phyloP scores from a whole-genome alignment of 768 basidiomycete genomes.

The Xerocomellus dryophilus region DNA sequence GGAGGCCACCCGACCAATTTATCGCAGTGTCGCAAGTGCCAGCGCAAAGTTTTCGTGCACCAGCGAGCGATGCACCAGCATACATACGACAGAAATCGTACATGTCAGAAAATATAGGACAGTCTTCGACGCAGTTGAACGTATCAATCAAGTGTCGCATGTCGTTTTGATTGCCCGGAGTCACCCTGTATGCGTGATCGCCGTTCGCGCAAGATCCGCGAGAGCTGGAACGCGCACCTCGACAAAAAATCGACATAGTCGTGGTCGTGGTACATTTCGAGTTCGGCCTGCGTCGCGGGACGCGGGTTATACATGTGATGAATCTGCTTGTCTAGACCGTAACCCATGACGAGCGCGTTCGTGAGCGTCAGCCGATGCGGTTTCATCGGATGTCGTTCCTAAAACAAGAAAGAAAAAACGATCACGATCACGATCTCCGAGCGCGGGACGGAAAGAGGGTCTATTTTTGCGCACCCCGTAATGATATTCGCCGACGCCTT shows the following conservation, averaged over 20 bases:
- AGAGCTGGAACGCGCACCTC: conserved; percentile 45
- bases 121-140: conserved; percentile 96
- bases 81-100: conserved; percentile 95
- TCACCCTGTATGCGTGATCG: conserved; percentile 54
- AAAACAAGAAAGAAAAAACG: not conserved
- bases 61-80: conserved; percentile 87
- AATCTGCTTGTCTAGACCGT: conserved; percentile 93
- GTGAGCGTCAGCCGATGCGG: conserved; percentile 95
- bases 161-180: conserved; percentile 65
- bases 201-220: not conserved
- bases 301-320: conserved; percentile 89
- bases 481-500: conserved; percentile 91
- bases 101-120: conserved; percentile 93
- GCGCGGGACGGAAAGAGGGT: not conserved
- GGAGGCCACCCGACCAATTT: conserved; percentile 98
- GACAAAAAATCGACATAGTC: conserved; percentile 98
- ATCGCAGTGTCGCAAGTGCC: conserved; percentile 94
- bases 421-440: not conserved
- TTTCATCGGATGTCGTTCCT: conserved; percentile 99
- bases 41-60: conserved; percentile 80
- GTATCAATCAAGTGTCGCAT: conserved; percentile 77
- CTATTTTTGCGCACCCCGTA: conserved; percentile 70
- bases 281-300: conserved; percentile 83
- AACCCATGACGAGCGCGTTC: conserved; percentile 93
- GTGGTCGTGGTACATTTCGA: conserved; percentile 88